Conservation (phyloP, 2,329 filamentous ascomycete genomes). For the Ophiosphaerella narmari region DNA sequence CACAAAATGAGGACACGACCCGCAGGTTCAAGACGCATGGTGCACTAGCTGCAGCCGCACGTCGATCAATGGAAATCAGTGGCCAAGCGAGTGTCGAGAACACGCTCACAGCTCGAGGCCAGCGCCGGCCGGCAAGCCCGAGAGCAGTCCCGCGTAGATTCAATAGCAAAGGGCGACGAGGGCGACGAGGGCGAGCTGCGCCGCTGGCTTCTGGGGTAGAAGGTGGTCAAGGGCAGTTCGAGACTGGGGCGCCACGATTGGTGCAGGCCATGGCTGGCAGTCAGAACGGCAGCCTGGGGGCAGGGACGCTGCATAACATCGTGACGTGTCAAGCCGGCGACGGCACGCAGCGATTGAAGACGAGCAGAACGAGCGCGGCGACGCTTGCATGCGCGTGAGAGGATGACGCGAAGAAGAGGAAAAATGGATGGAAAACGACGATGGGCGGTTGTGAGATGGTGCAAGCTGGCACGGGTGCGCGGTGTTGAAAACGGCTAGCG, state of each 20-base stretch:
- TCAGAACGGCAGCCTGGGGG: constrained; percentile 23
- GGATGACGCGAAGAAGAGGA: neutral
- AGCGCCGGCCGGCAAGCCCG: constrained; percentile 25
- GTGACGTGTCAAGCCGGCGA: constrained; percentile 9
- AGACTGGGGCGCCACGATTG: constrained; percentile 24
- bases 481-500: constrained; percentile 28
- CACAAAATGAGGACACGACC: neutral
- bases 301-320: constrained; percentile 3
- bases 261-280: constrained; percentile 16
- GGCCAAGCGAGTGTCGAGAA: constrained; percentile 30
- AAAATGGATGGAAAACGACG: neutral
- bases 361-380: neutral
- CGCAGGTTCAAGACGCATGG: constrained; percentile 4
- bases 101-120: constrained; percentile 24
- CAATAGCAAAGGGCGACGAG: neutral
- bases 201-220: constrained; percentile 12
- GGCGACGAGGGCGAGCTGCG: neutral
- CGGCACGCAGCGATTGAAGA: constrained; percentile 1
- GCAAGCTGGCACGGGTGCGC: constrained; percentile 11
- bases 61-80: constrained; percentile 39
- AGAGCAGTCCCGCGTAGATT: constrained; percentile 5
- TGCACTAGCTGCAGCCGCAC: constrained; percentile 39
- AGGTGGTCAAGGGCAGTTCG: constrained; percentile 12
- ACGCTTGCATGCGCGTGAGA: neutral
- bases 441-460: neutral